Base-by-base conservation (phyloP, 768 basidiomycete genomes). In the Coprinopsis cinerea region DNA sequence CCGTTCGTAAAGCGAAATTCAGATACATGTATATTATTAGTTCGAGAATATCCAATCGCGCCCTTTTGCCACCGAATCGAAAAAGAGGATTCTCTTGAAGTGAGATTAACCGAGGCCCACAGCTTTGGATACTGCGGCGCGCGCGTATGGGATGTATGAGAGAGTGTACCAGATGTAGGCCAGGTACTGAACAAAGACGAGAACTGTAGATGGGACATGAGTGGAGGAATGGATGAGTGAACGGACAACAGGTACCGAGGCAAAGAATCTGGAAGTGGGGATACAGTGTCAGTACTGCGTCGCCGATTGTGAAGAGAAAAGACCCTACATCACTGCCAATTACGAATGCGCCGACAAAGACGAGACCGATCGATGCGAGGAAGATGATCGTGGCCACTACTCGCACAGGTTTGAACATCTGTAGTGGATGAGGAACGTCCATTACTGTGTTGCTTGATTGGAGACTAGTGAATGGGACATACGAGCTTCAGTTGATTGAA, bases 351-450 rank as follows among this genome's bases (percentile, higher is more conserved):
- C 80, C 83, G 23, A 96, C 77, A 51, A 95, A 92, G 44, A 92
- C 83, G 54, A 95, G 77, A 7, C 66, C 85, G 53, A 96, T 89
- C 14, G 85, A 82, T 1, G 67, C 86, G 11, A 97, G 63, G 63
- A 95, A 81, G 28, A 93, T 61, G 51, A 92, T 64, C 1, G 90
- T 82, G 2, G 93, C 92, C 17, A 89, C 68, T 4, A 95, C 67
- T 45, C 93, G 90, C 18, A 95, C 79, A 44, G 92, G 88, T 67
- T 93, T 93, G 78, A 95, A 95, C 92, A 94, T 94, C 91, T 92
- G 57, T 11, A 37, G 14, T 15, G n/a, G 18, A 43, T 24, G 18
- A 9, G 18, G 22, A 43, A 22, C 0, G 4, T 32, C 3, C 26
- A 20, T n/a, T n/a, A n/a, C n/a, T n/a, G 28, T 22, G 35, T n/a